These are phyloP conservation scores for Globisporangium carolinianum DNA, from an alignment of 352 stramenopile species.

Conservation along the genomic window DNA sequence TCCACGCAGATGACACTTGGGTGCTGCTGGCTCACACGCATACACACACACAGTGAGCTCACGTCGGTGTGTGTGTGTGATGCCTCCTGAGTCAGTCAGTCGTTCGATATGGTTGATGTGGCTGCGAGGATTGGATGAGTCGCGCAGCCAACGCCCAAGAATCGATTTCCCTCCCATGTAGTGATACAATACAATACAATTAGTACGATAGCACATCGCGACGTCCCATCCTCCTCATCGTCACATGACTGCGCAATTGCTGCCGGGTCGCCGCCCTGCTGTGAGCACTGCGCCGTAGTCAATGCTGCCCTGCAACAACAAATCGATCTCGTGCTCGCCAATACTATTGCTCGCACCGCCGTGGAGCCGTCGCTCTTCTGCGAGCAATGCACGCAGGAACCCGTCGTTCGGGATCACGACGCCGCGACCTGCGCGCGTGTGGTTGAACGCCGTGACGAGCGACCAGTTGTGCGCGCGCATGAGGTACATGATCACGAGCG, in stretches of 20 bases:
- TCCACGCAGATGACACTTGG: too few species aligned
- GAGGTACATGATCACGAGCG: conserved; percentile 62
- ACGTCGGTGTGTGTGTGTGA: background rate
- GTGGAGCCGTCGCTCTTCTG: conserved; percentile 44
- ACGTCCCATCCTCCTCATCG: too few species aligned
- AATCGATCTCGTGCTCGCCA: conserved; percentile 39
- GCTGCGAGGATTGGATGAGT: too few species aligned
- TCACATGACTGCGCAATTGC: conserved; percentile 14
- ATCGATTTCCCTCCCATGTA: too few species aligned
- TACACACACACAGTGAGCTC: background rate
- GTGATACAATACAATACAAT: too few species aligned
- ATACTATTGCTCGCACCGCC: conserved; percentile 33
- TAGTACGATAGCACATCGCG: background rate
- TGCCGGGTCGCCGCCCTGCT: background rate
- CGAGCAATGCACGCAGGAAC: conserved; percentile 39
- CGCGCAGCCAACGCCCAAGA: too few species aligned
- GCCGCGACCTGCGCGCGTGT: conserved; percentile 30
- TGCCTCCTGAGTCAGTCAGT: background rate
- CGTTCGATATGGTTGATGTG: too few species aligned
- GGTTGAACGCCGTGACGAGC: conserved; percentile 59
- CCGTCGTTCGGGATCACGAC: conserved; percentile 60
- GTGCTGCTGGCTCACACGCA: background rate
- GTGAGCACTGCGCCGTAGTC: conserved; percentile 12
- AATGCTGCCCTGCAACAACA: conserved; percentile 32
- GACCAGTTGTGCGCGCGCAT: conserved; percentile 53